These are phyloP conservation scores for Fusarium protoensiforme DNA, from an alignment of 2,329 filamentous ascomycete species.

Conservation along the genomic window DNA sequence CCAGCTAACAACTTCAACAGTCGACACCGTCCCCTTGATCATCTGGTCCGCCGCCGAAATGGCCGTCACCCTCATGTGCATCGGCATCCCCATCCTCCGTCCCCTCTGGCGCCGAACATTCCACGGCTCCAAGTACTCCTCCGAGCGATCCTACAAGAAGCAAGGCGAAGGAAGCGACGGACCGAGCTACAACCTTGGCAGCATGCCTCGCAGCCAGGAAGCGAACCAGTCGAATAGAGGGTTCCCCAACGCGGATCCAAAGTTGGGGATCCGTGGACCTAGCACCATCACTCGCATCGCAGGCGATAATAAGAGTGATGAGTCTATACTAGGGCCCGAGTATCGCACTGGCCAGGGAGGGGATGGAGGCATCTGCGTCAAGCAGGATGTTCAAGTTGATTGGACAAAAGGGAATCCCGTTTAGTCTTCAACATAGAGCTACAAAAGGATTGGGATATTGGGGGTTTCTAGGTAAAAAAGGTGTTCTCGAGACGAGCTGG, in stretches of 20 bases:
- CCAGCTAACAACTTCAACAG: slow-evolving; percentile 30
- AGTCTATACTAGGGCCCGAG: slow-evolving; percentile 21
- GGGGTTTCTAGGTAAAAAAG: background rate
- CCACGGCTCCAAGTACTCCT: slow-evolving; percentile 15
- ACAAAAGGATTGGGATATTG: background rate
- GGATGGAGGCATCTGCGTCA: slow-evolving; percentile 11
- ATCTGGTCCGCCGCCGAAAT: slow-evolving; percentile 53
- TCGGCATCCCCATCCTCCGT: slow-evolving; percentile 51
- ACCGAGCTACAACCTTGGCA: slow-evolving; percentile 23
- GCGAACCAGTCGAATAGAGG: slow-evolving; percentile 1
- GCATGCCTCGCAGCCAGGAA: background rate
- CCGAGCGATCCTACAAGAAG: slow-evolving; percentile 28
- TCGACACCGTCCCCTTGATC: slow-evolving; percentile 48
- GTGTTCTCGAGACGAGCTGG: background rate
- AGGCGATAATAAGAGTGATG: slow-evolving; percentile 26
- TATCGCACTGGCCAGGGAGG: background rate
- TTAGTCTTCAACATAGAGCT: background rate
- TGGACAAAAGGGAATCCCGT: slow-evolving; percentile 7
- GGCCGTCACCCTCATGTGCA: slow-evolving; percentile 51
- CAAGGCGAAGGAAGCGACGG: slow-evolving; percentile 23
- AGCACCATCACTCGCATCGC: slow-evolving; percentile 24
- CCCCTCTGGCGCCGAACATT: slow-evolving; percentile 47
- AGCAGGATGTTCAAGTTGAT: slow-evolving; percentile 20
- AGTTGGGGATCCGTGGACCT: slow-evolving; percentile 22
- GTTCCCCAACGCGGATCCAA: slow-evolving; percentile 13